These are phyloP conservation scores for Phytophthora fragariae DNA, from an alignment of 352 stramenopile species.

Conservation along the genomic window DNA sequence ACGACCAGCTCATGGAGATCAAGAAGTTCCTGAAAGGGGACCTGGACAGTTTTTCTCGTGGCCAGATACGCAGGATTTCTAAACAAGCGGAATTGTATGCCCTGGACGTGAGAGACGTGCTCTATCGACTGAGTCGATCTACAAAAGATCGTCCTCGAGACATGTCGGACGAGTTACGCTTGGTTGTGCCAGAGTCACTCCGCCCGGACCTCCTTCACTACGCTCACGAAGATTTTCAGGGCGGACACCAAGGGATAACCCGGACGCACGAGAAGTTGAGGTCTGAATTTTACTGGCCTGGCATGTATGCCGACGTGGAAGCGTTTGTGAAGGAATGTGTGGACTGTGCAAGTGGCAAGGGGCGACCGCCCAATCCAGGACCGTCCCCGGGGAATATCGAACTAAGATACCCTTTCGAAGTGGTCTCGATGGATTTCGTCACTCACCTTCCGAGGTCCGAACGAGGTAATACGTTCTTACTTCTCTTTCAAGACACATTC, in stretches of 20 bases:
- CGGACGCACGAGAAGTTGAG: no score
- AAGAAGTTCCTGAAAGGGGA: slow-evolving; percentile 12
- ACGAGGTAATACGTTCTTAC: slow-evolving; percentile 1
- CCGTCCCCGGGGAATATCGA: slow-evolving; percentile 15
- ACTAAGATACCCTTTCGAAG: no score
- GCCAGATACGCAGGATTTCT: neutral
- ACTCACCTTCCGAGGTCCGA: slow-evolving; percentile 4
- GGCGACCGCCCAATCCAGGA: neutral
- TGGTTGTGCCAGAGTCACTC: neutral
- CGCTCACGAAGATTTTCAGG: neutral
- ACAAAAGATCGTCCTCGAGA: neutral
- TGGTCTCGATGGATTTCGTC: slow-evolving; percentile 24
- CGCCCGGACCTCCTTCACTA: no score
- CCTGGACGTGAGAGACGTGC: neutral
- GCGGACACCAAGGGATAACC: neutral
- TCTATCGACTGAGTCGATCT: neutral
- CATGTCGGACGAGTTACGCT: neutral
- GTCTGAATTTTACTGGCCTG: no score
- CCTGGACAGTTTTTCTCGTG: neutral
- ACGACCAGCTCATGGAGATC: neutral
- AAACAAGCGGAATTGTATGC: neutral
- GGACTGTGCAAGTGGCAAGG: neutral
- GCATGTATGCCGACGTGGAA: neutral
- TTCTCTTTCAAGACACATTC: slow-evolving; percentile 10
- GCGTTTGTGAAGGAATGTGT: neutral